Evolutionary conservation across 352 stramenopile species (phyloP), one percentile per base, ranked within the genome.

Genomic region (Paralagenidium karlingii): DNA sequence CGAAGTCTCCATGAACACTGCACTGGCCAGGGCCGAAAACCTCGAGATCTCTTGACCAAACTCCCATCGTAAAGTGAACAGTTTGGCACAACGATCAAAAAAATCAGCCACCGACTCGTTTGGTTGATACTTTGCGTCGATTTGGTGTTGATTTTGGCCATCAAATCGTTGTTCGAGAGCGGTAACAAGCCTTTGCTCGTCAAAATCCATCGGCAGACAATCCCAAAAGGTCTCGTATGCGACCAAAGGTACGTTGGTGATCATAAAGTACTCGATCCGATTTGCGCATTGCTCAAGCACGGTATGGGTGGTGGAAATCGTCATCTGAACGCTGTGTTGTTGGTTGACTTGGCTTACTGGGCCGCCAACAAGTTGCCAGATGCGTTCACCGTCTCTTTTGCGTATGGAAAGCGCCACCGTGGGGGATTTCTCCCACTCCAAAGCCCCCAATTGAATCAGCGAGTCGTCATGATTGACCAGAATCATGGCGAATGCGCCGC

Each of bases 381-480:
- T 43, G 11, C 31, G 15, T 6, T 63, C 48, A 31, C 59, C 57
- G 41, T 68, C 51, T 11, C 24, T 43, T 12, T 52, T 28, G 0
- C 25, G 36, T 11, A 69, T 38, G 3, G 57, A 66, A 3, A 62
- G 28, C 3, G 53, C 60, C 15, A 52, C n/a, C 10, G 52, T 36
- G 31, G 26, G 15, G 10, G 4, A 45, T 6, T 43, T 22, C 8
- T 53, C 31, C 7, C 53, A 54, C 15, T 64, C 40, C 9, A 60
- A 37, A 0, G 43, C 51, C 12, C 55, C 53, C 8, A 71, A 49
- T 0, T 27, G 31, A 15, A 76, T 22, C 5, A 59, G 34, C 19
- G 13, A 18, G 5, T 69, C 47, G 22, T 68, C 49, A 2, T 46
- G 49, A 34, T 76, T 76, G 13, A 76, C 52, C 3, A 76, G 34